A percentile compares a stretch with the other conserved stretches of the same genome.
Evolutionary conservation across 2,329 filamentous ascomycete genomes (phyloP).

Genomic region (Cladosporium sp.): DNA sequence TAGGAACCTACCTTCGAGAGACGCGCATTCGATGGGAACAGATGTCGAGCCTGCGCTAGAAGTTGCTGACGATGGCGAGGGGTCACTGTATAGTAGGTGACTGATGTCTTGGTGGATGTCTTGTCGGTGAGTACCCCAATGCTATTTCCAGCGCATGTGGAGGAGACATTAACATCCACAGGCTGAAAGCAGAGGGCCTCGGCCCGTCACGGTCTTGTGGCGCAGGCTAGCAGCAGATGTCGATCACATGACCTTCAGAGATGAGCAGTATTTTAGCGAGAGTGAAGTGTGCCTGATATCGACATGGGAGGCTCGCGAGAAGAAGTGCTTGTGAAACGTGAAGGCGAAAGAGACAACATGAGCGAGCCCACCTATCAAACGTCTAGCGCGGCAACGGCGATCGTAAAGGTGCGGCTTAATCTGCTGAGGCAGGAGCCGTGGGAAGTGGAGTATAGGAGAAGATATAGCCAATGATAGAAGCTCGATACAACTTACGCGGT

Average conservation of each 20-base stretch:
- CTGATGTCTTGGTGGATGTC: not conserved
- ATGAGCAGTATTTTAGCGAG: not conserved
- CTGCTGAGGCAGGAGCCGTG: not conserved
- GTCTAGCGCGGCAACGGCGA: not conserved
- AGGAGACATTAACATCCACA: not conserved
- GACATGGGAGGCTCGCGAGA: not conserved
- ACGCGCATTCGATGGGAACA: not conserved
- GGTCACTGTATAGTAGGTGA: not conserved
- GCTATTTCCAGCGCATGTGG: not conserved
- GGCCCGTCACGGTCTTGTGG: not conserved
- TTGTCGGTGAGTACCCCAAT: not conserved
- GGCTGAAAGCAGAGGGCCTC: not conserved
- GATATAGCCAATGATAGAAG: not conserved
- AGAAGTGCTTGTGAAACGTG: constrained; percentile 8
- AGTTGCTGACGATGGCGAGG: not conserved
- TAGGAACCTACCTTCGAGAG: not conserved
- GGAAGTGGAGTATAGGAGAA: not conserved
- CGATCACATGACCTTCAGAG: not conserved
- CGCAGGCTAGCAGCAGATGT: not conserved
- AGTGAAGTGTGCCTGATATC: not conserved
- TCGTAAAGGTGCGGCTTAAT: not conserved
- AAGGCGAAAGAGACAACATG: not conserved
- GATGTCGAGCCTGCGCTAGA: not conserved
- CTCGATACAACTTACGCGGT: not conserved
- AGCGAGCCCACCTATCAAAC: not conserved